These are phyloP conservation scores for Mortierella sp. DNA, from an alignment of 371 early-diverging fungal genomes.

Conservation along the genomic window DNA sequence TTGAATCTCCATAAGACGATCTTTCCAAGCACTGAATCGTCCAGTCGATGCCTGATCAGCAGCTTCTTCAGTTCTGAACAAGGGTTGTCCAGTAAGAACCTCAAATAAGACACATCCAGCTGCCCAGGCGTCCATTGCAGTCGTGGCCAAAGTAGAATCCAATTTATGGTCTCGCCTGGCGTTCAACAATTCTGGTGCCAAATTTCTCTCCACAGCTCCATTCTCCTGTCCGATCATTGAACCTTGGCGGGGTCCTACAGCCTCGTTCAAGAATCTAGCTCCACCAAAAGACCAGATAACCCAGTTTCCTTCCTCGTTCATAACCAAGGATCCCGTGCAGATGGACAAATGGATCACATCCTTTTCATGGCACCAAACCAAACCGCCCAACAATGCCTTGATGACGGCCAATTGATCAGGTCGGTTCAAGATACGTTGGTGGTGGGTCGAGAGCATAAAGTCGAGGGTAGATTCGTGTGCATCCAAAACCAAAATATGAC, in stretches of 20 bases:
- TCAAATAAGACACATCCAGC: slow-evolving; percentile 56
- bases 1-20: slow-evolving; percentile 36
- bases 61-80: slow-evolving; percentile 55
- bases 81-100: slow-evolving; percentile 47
- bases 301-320: slow-evolving; percentile 53
- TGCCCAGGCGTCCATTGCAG: slow-evolving; percentile 55
- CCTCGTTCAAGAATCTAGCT: slow-evolving; percentile 54
- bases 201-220: slow-evolving; percentile 45
- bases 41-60: slow-evolving; percentile 51
- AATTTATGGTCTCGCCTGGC: slow-evolving; percentile 25
- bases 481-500: slow-evolving; percentile 52
- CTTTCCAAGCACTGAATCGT: slow-evolving; percentile 53
- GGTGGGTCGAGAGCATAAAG: slow-evolving; percentile 34
- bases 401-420: slow-evolving; percentile 35
- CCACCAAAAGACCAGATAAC: slow-evolving; percentile 56
- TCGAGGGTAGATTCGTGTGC: slow-evolving; percentile 54
- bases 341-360: slow-evolving; percentile 54
- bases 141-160: slow-evolving; percentile 44
- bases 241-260: slow-evolving; percentile 50
- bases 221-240: slow-evolving; percentile 43
- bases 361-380: slow-evolving; percentile 57
- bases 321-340: slow-evolving; percentile 50
- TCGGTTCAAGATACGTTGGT: slow-evolving; percentile 28
- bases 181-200: slow-evolving; percentile 46
- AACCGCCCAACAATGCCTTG: slow-evolving; percentile 43